phyloP scores from a whole-genome alignment of 164 flowering plant genomes.

The Vitis rotundifolia region DNA sequence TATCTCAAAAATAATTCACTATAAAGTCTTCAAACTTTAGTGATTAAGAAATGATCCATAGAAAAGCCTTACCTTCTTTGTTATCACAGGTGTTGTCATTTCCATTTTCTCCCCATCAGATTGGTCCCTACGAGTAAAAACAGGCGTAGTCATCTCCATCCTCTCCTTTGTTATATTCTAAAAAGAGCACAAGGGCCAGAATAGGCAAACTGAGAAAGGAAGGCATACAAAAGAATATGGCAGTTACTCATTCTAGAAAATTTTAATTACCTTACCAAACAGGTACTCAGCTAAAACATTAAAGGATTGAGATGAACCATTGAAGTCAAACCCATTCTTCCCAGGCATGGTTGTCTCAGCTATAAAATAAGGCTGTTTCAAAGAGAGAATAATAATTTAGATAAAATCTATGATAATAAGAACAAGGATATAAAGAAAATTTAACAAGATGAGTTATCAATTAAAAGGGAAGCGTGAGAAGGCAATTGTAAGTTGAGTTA shows the following conservation, averaged over 20 bases:
- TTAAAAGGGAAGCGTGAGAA: no score
- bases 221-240: not conserved
- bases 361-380: slow-evolving; percentile 69
- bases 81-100: slow-evolving; percentile 94
- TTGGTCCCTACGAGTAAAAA: slow-evolving; percentile 53
- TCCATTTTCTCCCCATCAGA: slow-evolving; percentile 83
- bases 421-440: not conserved
- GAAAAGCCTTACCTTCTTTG: slow-evolving; percentile 47
- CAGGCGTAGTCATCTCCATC: slow-evolving; percentile 99
- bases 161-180: slow-evolving; percentile 64
- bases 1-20: no score
- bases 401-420: not conserved
- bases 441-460: not conserved
- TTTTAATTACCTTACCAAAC: slow-evolving; percentile 81
- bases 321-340: slow-evolving; percentile 75
- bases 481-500: no score
- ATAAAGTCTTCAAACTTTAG: not conserved
- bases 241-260: not conserved
- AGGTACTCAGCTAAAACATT: slow-evolving; percentile 90
- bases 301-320: slow-evolving; percentile 79
- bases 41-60: not conserved
- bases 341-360: slow-evolving; percentile 95
- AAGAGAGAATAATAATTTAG: not conserved
- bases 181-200: slow-evolving; percentile 5
- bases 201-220: slow-evolving; percentile 4